Evolutionary conservation across 2,329 filamentous ascomycete species (phyloP).

Genomic region (Curvularia hawaiiensis): DNA sequence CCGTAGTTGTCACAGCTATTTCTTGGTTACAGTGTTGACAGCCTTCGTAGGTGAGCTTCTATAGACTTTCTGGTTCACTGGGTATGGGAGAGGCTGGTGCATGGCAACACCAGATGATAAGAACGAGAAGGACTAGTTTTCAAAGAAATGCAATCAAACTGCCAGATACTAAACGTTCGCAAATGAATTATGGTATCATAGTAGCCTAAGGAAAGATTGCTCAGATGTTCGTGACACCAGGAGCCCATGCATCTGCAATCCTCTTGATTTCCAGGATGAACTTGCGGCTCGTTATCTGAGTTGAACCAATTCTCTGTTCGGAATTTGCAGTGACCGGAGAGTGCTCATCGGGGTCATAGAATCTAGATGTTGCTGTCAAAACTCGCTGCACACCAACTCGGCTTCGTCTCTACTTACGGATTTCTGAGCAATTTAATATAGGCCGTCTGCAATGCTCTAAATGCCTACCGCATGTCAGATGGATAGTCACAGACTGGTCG

Average conservation of each 20-base stretch:
- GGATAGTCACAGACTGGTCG: no score
- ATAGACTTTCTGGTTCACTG: no score
- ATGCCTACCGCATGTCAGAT: slow-evolving; percentile 61
- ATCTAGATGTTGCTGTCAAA: slow-evolving; percentile 71
- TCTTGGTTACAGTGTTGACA: no score
- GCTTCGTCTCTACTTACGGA: slow-evolving; percentile 44
- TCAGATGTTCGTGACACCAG: slow-evolving; percentile 69
- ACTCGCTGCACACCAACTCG: background rate
- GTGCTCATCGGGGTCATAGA: slow-evolving; percentile 89
- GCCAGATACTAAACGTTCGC: slow-evolving; percentile 27
- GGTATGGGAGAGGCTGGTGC: background rate
- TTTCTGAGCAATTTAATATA: slow-evolving; percentile 91
- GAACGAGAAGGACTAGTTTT: background rate
- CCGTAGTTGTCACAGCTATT: no score
- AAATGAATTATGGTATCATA: slow-evolving; percentile 34
- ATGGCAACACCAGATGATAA: slow-evolving; percentile 2
- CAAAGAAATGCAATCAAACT: background rate
- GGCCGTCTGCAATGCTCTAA: slow-evolving; percentile 88
- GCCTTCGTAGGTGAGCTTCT: no score
- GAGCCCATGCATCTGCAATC: slow-evolving; percentile 85
- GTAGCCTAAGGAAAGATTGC: slow-evolving; percentile 7
- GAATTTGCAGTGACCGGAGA: slow-evolving; percentile 61
- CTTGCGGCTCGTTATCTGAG: slow-evolving; percentile 78
- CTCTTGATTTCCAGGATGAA: slow-evolving; percentile 83
- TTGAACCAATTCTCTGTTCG: slow-evolving; percentile 51